Percentiles rank a stretch among this genome's conserved stretches.
phyloP scores from a whole-genome alignment of 1,284 basidiomycete species.

The Boletus sp. region DNA sequence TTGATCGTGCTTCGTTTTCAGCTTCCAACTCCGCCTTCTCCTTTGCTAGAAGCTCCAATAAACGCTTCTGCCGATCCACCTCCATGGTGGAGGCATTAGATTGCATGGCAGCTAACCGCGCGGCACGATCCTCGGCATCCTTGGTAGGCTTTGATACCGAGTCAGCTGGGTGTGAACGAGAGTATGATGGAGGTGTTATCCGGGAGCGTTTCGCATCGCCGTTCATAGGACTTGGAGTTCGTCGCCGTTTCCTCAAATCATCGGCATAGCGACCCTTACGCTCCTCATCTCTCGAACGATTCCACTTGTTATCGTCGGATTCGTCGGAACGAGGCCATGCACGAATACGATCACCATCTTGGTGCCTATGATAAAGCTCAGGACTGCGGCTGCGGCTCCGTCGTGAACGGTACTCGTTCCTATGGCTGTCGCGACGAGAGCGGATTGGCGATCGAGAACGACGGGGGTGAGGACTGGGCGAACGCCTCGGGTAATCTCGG shows the following conservation, averaged over 20 bases:
- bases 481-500: slow-evolving; percentile 36
- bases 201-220: slow-evolving; percentile 46
- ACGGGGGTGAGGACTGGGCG: slow-evolving; percentile 45
- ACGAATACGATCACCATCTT: slow-evolving; percentile 34
- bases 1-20: slow-evolving; percentile 62
- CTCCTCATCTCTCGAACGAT: slow-evolving; percentile 31
- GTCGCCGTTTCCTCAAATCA: slow-evolving; percentile 48
- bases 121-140: slow-evolving; percentile 65
- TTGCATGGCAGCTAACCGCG: slow-evolving; percentile 87
- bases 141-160: slow-evolving; percentile 26
- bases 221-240: slow-evolving; percentile 47
- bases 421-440: slow-evolving; percentile 32
- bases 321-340: slow-evolving; percentile 51
- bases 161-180: slow-evolving; percentile 32
- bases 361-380: slow-evolving; percentile 32
- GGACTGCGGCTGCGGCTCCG: slow-evolving; percentile 39
- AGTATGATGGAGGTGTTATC: slow-evolving; percentile 39
- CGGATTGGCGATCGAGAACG: slow-evolving; percentile 43
- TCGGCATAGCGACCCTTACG: slow-evolving; percentile 26
- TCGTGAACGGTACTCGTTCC: slow-evolving; percentile 29
- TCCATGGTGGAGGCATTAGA: slow-evolving; percentile 68
- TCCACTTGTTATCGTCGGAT: slow-evolving; percentile 46
- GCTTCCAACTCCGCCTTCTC: slow-evolving; percentile 73
- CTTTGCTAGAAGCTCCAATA: slow-evolving; percentile 63
- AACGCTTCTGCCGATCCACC: slow-evolving; percentile 67